Evolutionary conservation across 176 grass and related monocot genomes (phyloP), one percentile per base, ranked within the genome.

Genomic region (Neostapfia colusana): DNA sequence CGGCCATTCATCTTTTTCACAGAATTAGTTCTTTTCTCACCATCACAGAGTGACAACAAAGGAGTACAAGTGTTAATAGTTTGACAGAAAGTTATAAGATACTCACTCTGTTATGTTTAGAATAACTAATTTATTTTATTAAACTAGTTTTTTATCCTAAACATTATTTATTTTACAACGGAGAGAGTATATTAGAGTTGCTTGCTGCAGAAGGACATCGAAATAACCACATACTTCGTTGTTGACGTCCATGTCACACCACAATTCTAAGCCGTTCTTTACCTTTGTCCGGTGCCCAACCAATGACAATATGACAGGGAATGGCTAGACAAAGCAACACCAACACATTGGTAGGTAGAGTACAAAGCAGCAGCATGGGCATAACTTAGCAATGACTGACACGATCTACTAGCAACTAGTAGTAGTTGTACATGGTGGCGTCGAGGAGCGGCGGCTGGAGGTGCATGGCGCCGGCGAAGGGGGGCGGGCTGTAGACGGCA

Each of bases 211-310:
- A 51, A 72, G 67, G 74, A 59, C 67, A 73, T 65, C 17, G 1
- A 20, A 77, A 48, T 26, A 67, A 73, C 67, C 73, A 82, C 84
- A 75, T 78, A 61, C 62, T 13, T 18, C 16, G 45, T 16, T 48
- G 4, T 16, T 15, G 45, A 37, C 62, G 74, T 78, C 79, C 74
- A 44, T 73, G 41, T 74, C 79, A 87, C 40, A 11, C 16, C 14
- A 67, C 17, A 72, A 7, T 17, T 48, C 24, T 31, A 80, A 67
- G 11, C 61, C 40, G 43, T 23, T 58, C n/a, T 46, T 72, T 87
- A 58, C 39, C 57, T 36, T 39, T 76, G 26, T 15, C 55, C 8
- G 10, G 3, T 65, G 73, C 27, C 41, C 79, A 78, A 50, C 85
- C 67, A 78, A 82, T 82, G 40, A 51, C 49, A 41, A 26, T 35